These are phyloP conservation scores for Quercus dentata DNA, from an alignment of 306 rosid genomes.

Conservation along the genomic window DNA sequence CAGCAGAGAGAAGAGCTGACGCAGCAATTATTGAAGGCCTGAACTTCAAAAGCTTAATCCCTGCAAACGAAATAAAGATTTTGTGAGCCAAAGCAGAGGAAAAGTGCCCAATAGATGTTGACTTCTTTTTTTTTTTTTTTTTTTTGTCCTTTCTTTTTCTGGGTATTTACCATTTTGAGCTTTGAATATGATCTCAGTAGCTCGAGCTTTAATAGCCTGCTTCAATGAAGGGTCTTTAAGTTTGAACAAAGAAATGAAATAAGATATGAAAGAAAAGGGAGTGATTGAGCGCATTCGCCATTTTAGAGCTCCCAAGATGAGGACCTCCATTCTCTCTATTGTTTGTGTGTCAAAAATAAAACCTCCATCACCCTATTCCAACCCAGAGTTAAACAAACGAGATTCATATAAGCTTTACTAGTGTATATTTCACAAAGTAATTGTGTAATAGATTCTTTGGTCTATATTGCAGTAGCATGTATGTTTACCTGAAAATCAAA, in stretches of 20 bases:
- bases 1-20: slow-evolving; percentile 70
- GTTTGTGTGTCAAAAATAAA: slow-evolving; percentile 74
- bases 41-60: slow-evolving; percentile 64
- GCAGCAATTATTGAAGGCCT: slow-evolving; percentile 84
- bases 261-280: slow-evolving; percentile 77
- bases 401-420: background rate
- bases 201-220: slow-evolving; percentile 69
- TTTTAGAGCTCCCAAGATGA: slow-evolving; percentile 71
- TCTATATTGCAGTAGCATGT: background rate
- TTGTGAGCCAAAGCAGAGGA: background rate
- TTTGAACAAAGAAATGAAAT: slow-evolving; percentile 48
- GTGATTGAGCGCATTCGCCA: slow-evolving; percentile 98
- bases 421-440: too few species aligned
- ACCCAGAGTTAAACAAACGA: background rate
- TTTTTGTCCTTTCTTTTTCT: background rate
- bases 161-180: slow-evolving; percentile 70
- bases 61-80: slow-evolving; percentile 38
- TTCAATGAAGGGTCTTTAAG: slow-evolving; percentile 51
- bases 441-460: background rate
- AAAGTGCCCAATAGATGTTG: background rate
- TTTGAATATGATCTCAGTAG: slow-evolving; percentile 65
- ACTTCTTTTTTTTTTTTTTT: background rate
- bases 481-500: slow-evolving; percentile 58
- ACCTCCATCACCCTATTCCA: slow-evolving; percentile 57
- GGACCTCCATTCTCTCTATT: slow-evolving; percentile 72